A percentile compares a stretch with the other conserved stretches of the same genome.
phyloP scores from a whole-genome alignment of 139 green algal genomes.

The Closterium sp. region DNA sequence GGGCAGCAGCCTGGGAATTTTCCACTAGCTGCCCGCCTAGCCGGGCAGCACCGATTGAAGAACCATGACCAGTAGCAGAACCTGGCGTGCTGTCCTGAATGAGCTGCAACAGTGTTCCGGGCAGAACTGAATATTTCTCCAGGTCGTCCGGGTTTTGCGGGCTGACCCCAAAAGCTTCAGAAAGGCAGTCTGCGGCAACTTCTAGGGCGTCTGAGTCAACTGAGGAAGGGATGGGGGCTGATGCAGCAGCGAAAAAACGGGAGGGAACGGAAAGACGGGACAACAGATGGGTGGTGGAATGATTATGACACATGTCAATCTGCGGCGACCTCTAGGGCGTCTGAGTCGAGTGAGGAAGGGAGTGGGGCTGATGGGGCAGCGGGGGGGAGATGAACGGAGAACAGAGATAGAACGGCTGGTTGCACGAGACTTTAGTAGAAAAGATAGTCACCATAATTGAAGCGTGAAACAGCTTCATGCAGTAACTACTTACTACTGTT shows the following conservation, averaged over 20 bases:
- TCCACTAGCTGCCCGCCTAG: background rate
- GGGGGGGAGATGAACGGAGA: too few relatives aligned
- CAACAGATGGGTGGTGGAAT: background rate
- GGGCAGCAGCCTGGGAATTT: background rate
- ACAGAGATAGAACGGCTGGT: too few relatives aligned
- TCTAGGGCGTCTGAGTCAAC: background rate
- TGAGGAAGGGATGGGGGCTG: background rate
- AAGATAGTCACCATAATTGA: too few relatives aligned
- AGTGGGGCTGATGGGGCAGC: background rate
- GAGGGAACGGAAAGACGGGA: background rate
- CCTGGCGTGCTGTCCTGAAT: background rate
- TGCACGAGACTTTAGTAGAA: too few relatives aligned
- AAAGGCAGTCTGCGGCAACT: background rate
- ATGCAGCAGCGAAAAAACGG: background rate
- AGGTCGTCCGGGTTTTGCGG: background rate
- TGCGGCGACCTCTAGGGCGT: background rate
- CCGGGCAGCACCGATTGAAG: background rate
- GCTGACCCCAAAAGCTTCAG: background rate
- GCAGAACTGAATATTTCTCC: background rate
- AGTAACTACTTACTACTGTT: too few relatives aligned
- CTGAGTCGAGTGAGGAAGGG: background rate
- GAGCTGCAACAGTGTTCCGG: background rate
- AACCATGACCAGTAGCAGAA: background rate
- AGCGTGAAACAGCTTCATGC: too few relatives aligned
- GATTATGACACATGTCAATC: too few relatives aligned